Percentiles rank a stretch among this genome's conserved stretches.
Evolutionary conservation across 441 rosid species (phyloP).

Genomic region (Manihot esculenta): DNA sequence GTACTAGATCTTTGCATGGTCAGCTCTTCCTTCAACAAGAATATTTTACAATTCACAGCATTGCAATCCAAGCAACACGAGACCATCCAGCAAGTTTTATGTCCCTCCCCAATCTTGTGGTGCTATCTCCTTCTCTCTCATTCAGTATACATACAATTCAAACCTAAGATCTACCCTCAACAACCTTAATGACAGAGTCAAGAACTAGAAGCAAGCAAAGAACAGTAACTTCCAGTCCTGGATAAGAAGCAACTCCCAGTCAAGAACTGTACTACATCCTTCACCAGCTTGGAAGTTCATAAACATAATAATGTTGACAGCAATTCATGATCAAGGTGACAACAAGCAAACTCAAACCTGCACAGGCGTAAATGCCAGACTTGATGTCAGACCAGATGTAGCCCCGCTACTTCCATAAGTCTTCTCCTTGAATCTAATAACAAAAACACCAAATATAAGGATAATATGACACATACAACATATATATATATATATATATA

Average conservation of each 20-base stretch:
- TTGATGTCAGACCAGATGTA: constrained; percentile 90
- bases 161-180: not conserved
- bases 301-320: not conserved
- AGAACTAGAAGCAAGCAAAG: not conserved
- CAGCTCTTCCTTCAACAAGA: not conserved
- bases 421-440: constrained; percentile 67
- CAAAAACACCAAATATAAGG: not conserved
- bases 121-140: not conserved
- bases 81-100: not conserved
- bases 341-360: constrained; percentile 49
- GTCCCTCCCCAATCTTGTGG: too few relatives aligned
- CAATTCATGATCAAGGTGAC: not conserved
- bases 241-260: too few relatives aligned
- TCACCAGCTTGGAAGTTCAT: too few relatives aligned
- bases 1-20: not conserved
- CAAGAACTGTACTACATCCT: too few relatives aligned
- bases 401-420: constrained; percentile 74
- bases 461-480: not conserved
- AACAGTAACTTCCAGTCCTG: too few relatives aligned
- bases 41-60: not conserved
- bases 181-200: not conserved
- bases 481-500: too few relatives aligned
- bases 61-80: not conserved
- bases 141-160: not conserved
- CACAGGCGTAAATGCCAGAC: constrained; percentile 94